Base-by-base conservation (phyloP, 805 yeast species). In the Saturnispora bothae region DNA sequence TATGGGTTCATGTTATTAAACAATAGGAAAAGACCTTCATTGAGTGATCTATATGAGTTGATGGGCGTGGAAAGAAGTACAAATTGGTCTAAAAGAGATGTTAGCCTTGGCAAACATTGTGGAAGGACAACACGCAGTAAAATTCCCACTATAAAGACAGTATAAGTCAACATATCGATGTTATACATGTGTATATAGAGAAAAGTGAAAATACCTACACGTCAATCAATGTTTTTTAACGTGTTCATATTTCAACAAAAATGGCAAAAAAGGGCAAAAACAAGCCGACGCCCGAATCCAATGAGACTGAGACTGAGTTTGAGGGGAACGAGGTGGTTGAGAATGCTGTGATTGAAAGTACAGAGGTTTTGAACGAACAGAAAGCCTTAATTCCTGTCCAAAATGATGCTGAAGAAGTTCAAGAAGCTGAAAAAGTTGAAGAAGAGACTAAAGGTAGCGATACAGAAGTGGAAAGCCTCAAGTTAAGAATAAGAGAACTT, bases 41-140 rank as follows among this genome's bases (percentile, higher is more conserved):
- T 58, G 30, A 83, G 53, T 28, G 74, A 65, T 49, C 74, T 68
- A 58, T 68, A 81, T 27, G 92, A 79, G 39, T 81, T 70, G 4
- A 82, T 63, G 0, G 94, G 85, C 0, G 95, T 82, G 15, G 86
- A 67, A 33, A 82, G 63, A 45, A 80, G 75, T 5, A 76, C 77
- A 2, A 76, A 65, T n/a, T 60, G 58, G 41, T 67, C 75, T 25
- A 73, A 54, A 3, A 59, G 41, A 3, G 40, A 35, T 4, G 67
- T 42, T 5, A 64, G 36, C 5, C 40, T 34, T 0, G 66, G 65
- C 18, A 57, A 41, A 4, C 45, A 33, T 2, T 42, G 41, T n/a
- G 63, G 63, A 17, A 55, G 41, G 4, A 40, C 10, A 3, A 52
- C 28, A 39, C 63, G 43, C 4, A 59, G 38, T 4, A 47, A 9